phyloP scores from a whole-genome alignment of 1,284 basidiomycete species.

The Cryptococcus maquisensis region DNA sequence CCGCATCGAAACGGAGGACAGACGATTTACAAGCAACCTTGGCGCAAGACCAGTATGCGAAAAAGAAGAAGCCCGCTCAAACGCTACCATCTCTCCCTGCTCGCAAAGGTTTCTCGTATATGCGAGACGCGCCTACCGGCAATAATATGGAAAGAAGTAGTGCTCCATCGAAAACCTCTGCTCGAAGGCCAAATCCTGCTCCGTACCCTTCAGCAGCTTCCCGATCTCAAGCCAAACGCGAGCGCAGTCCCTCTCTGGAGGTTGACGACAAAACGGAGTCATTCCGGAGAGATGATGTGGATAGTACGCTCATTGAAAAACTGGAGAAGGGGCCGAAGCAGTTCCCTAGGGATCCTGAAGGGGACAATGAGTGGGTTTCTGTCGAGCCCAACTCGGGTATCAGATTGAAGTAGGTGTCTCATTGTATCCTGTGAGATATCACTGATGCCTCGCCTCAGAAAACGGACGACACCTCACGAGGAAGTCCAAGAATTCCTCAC shows the following conservation, averaged over 20 bases:
- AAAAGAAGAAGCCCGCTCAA: neutral
- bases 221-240: neutral
- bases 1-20: too few relatives aligned
- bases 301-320: slow-evolving; percentile 67
- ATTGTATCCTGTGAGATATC: neutral
- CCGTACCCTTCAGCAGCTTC: neutral
- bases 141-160: neutral
- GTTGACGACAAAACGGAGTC: neutral
- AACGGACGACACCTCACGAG: slow-evolving; percentile 67
- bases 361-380: slow-evolving; percentile 57
- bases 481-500: slow-evolving; percentile 76
- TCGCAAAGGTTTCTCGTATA: neutral
- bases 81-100: neutral
- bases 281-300: slow-evolving; percentile 53
- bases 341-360: slow-evolving; percentile 48
- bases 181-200: neutral
- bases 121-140: neutral
- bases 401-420: slow-evolving; percentile 62
- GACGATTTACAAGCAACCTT: too few relatives aligned
- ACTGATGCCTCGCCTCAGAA: slow-evolving; percentile 51
- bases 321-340: slow-evolving; percentile 70
- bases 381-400: slow-evolving; percentile 87
- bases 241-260: neutral
- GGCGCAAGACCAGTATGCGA: neutral
- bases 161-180: neutral